phyloP scores from a whole-genome alignment of 129 eudicot genomes.

The Cynara cardunculus region DNA sequence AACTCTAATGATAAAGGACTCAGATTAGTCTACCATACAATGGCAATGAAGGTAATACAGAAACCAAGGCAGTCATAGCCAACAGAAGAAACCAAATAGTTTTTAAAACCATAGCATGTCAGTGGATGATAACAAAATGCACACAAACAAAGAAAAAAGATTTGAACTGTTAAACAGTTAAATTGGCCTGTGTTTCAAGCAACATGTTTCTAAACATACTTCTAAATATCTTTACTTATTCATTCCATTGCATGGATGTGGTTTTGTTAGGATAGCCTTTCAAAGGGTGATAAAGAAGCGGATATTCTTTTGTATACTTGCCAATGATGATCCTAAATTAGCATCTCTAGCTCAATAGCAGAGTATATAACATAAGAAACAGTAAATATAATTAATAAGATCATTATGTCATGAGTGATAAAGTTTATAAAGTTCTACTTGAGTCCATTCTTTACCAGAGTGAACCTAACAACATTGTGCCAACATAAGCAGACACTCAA shows the following conservation, averaged over 20 bases:
- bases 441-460: not conserved
- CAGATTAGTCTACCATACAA: too few relatives aligned
- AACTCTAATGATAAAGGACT: too few relatives aligned
- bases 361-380: not conserved
- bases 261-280: conserved; percentile 2
- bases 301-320: not conserved
- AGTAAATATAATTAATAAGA: not conserved
- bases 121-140: not conserved
- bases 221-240: not conserved
- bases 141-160: not conserved
- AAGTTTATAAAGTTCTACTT: not conserved
- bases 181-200: not conserved
- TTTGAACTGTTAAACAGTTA: not conserved
- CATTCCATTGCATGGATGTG: not conserved
- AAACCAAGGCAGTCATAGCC: too few relatives aligned
- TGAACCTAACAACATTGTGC: not conserved
- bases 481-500: not conserved
- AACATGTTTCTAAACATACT: not conserved
- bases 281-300: not conserved
- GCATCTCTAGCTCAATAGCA: conserved; percentile 1
- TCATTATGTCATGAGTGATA: conserved; percentile 4
- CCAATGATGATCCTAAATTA: not conserved
- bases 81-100: not conserved
- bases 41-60: too few relatives aligned
- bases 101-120: not conserved